Evolutionary conservation across 2,329 filamentous ascomycete genomes (phyloP).

Genomic region (Scortechinia acanthostroma): DNA sequence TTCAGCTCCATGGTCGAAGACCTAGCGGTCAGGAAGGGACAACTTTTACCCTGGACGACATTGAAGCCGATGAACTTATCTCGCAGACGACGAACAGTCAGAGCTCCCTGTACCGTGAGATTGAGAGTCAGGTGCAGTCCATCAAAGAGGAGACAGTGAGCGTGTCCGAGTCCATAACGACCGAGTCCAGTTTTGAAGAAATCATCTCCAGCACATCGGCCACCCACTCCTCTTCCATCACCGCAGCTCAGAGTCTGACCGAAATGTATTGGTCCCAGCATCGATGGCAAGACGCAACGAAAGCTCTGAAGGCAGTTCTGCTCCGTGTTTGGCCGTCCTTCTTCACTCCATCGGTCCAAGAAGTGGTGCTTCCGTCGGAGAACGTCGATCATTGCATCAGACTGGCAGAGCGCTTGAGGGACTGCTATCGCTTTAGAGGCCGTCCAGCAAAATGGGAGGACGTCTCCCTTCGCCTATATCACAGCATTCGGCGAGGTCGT

Average conservation of each 20-base stretch:
- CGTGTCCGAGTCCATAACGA: conserved; percentile 21
- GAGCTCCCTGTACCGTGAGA: conserved; percentile 22
- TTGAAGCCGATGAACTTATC: conserved; percentile 23
- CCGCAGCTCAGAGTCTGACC: conserved; percentile 27
- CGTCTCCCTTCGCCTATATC: conserved; percentile 22
- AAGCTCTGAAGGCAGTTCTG: conserved; percentile 32
- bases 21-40: neutral
- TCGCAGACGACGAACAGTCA: conserved; percentile 8
- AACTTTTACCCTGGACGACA: neutral
- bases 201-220: conserved; percentile 22
- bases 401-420: conserved; percentile 33
- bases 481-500: conserved; percentile 15
- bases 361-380: conserved; percentile 29
- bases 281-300: conserved; percentile 34
- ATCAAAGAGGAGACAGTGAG: conserved; percentile 30
- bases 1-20: neutral
- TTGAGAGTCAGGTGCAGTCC: conserved; percentile 30
- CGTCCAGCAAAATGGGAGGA: conserved; percentile 23
- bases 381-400: conserved; percentile 34
- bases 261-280: conserved; percentile 32
- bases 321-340: conserved; percentile 34
- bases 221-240: conserved; percentile 27
- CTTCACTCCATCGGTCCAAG: conserved; percentile 29
- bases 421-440: conserved; percentile 30
- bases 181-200: conserved; percentile 31